Evolutionary conservation across 78 protist species (phyloP), one percentile per base, ranked within the genome.

Genomic region (Cavenderia fasciculata): DNA sequence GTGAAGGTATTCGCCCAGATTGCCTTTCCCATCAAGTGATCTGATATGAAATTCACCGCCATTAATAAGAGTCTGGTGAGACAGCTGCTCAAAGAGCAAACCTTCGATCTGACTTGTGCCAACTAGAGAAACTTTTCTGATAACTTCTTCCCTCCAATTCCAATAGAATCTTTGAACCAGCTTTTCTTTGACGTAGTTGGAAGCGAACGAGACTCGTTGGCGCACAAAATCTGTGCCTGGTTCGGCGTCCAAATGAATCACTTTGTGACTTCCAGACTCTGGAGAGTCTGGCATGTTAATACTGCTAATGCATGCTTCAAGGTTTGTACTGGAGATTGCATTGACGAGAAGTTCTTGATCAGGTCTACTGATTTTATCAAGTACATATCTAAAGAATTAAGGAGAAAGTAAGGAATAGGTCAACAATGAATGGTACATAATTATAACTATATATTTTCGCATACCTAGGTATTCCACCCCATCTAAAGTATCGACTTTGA

Each of bases 61-160:
- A 7, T n/a, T n/a, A 18, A 23, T n/a, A 18, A 54, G 61, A n/a
- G 61, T 54, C n/a, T 54, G 61, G n/a, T 54, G 61, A 54, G 61
- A 54, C n/a, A 54, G n/a, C n/a, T 54, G 61, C n/a, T 54, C 61
- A 54, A 54, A 54, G n/a, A 54, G 34, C n/a, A n/a, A n/a, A n/a
- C n/a, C n/a, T n/a, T n/a, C n/a, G n/a, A n/a, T n/a, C n/a, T n/a
- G n/a, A 18, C 8, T 23, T 23, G 8, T 12, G n/a, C 61, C 61
- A n/a, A 54, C 14, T 18, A 12, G n/a, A 54, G 61, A 5, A 18
- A 23, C 14, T n/a, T n/a, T n/a, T n/a, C n/a, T n/a, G n/a, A n/a
- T n/a, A n/a, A n/a, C n/a, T n/a, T n/a, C n/a, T n/a, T n/a, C n/a
- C n/a, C n/a, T n/a, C 61, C 61, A 54, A 54, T 54, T 54, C 34